These are phyloP conservation scores for Globisporangium emineosum DNA, from an alignment of 352 stramenopile genomes.

Conservation along the genomic window DNA sequence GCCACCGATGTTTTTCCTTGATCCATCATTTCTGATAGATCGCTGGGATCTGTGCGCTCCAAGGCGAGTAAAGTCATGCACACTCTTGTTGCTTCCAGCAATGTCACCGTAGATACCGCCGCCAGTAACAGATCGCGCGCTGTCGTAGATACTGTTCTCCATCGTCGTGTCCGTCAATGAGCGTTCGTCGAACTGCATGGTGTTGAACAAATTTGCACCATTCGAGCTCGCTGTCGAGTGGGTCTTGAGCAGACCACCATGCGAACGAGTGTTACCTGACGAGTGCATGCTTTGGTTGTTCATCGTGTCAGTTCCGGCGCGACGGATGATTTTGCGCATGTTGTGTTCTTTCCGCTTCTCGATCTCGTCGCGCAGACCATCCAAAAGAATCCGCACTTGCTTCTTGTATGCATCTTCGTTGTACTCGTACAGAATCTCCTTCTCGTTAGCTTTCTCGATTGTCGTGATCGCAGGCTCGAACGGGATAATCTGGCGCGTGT, in stretches of 20 bases:
- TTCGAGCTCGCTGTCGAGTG: conserved; percentile 22
- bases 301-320: conserved; percentile 18
- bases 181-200: conserved; percentile 49
- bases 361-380: conserved; percentile 79
- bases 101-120: conserved; percentile 18
- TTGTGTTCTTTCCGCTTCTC: conserved; percentile 76
- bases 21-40: conserved; percentile 27
- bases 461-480: conserved; percentile 68
- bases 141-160: conserved; percentile 31
- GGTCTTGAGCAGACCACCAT: conserved; percentile 10
- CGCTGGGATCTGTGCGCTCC: conserved; percentile 23
- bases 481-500: conserved; percentile 77
- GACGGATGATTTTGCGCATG: conserved; percentile 51
- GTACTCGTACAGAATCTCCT: conserved; percentile 57
- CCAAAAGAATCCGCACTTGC: conserved; percentile 65
- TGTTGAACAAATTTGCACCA: conserved; percentile 30
- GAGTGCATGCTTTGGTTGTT: conserved; percentile 13
- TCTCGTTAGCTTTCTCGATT: conserved; percentile 38
- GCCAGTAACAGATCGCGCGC: conserved; percentile 19
- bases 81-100: conserved; percentile 25
- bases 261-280: conserved; percentile 11
- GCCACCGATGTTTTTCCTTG: conserved; percentile 19
- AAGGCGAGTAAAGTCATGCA: conserved; percentile 11
- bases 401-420: conserved; percentile 66
- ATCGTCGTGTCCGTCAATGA: conserved; percentile 29